Base-by-base conservation (phyloP, 2,329 filamentous ascomycete species). In the Leptographium flavum region DNA sequence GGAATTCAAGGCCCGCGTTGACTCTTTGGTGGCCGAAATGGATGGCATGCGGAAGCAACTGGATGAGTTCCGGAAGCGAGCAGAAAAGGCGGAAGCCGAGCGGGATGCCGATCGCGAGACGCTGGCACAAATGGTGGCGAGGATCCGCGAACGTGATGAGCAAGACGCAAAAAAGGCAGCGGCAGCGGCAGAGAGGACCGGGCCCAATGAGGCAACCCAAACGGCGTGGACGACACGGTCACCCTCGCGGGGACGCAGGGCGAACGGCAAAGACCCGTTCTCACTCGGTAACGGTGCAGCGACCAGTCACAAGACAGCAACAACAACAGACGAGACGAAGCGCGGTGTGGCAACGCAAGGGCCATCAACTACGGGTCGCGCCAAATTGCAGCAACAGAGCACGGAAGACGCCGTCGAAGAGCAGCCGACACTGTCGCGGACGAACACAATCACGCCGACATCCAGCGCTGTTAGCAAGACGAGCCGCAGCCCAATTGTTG, bases 111-210 rank as follows among this genome's bases (percentile, higher is more conserved):
- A 80, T 45, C 79, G 82, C 45, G 81, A 83, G 60, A 82, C 81
- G 1, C 65, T 98, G 38, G 81, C 83, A 1, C 85, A 94, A 58
- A 92, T 96, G 86, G 80, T 95, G 13, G 71, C 85, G 54, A 81
- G 82, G 52, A 82, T 95, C 46, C 77, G 87, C 44, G 71, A 69
- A 54, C 55, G 58, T 4, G 79, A 87, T 53, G 77, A 79, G 53
- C 75, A 74, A 52, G 70, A 67, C 27, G 64, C 58, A 52, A 63
- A 62, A 28, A 66, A 62, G n/a, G 60, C 21, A 65, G 64, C n/a
- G 54, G 59, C 53, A 53, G 54, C 47, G 46, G 38, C 11, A 52
- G 54, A 13, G 7, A 27, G 15, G 15, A 35, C 37, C n/a, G 7
- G n/a, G 7, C 5, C 33, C 13, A 21, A 15, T 6, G 17, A 10